A percentile compares a stretch with the other conserved stretches of the same genome.
Evolutionary conservation across 2,329 filamentous ascomycete species (phyloP).

Genomic region (Lasiodiplodia sp.): DNA sequence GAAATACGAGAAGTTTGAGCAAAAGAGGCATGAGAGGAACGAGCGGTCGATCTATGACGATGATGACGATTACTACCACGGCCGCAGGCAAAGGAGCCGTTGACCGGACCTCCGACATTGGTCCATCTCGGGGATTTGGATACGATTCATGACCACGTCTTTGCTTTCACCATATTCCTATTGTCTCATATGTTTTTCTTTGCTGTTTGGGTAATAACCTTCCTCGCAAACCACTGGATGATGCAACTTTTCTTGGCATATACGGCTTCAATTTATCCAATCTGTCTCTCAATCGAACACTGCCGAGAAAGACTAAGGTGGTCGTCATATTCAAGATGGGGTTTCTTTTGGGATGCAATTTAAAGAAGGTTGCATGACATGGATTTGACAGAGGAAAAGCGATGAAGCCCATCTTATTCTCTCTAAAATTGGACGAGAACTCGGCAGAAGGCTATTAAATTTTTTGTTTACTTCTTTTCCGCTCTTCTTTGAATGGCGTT

Average conservation of each 20-base stretch:
- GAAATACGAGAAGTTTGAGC: conserved; percentile 35
- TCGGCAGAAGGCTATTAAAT: neutral
- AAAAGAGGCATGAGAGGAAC: conserved; percentile 21
- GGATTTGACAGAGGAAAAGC: neutral
- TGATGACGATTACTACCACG: conserved; percentile 24
- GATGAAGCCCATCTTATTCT: neutral
- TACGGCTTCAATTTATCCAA: neutral
- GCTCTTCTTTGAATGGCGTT: neutral
- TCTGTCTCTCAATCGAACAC: neutral
- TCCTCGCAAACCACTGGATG: neutral
- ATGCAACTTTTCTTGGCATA: neutral
- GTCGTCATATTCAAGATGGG: neutral
- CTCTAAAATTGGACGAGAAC: neutral
- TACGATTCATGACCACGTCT: neutral
- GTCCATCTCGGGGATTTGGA: neutral
- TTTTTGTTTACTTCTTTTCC: neutral
- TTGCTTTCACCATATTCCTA: neutral
- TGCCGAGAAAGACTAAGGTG: neutral
- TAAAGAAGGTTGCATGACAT: neutral
- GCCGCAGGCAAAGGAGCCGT: conserved; percentile 16
- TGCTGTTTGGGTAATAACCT: neutral
- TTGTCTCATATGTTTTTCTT: neutral
- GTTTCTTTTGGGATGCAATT: neutral
- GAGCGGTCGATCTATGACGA: neutral
- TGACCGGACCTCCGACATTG: neutral